Percentiles rank a stretch among this genome's conserved stretches.
Evolutionary conservation across 345 rosid species (phyloP).

Genomic region (Moringa oleifera): DNA sequence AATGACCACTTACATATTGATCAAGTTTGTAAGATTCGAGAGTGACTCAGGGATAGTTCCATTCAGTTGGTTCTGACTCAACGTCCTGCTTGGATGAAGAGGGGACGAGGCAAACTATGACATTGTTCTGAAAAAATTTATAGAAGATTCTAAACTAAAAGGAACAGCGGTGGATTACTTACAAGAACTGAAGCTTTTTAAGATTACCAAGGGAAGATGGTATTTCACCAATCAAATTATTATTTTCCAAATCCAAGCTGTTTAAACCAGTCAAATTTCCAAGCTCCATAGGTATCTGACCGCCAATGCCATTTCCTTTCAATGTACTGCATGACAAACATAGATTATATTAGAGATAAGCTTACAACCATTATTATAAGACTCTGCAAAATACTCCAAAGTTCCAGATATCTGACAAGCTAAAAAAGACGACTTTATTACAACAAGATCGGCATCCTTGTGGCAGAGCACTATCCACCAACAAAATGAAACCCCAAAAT

Average conservation of each 20-base stretch:
- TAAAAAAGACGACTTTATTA: no score
- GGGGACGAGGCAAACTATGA: conserved; percentile 6
- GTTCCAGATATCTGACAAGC: not conserved
- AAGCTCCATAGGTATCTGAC: conserved; percentile 78
- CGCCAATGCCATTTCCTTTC: conserved; percentile 85
- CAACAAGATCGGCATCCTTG: not conserved
- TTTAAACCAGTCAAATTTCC: conserved; percentile 82
- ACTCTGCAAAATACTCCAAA: not conserved
- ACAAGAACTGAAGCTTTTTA: conserved; percentile 88
- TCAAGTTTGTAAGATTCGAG: conserved; percentile 51
- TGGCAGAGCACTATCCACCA: not conserved
- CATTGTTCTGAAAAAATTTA: not conserved
- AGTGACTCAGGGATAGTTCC: conserved; percentile 79
- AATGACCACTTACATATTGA: conserved; percentile 59
- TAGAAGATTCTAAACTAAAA: not conserved
- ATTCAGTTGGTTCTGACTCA: conserved; percentile 80
- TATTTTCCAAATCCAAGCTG: conserved; percentile 83
- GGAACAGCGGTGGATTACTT: conserved; percentile 30
- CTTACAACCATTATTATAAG: not conserved
- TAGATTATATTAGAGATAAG: not conserved
- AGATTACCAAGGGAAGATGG: conserved; percentile 83
- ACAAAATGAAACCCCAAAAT: no score
- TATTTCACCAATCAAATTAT: conserved; percentile 70
- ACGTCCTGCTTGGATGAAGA: conserved; percentile 45
- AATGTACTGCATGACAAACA: conserved; percentile 49